phyloP scores from a whole-genome alignment of 2,329 filamentous ascomycete species.

The Colletotrichum caudatum region DNA sequence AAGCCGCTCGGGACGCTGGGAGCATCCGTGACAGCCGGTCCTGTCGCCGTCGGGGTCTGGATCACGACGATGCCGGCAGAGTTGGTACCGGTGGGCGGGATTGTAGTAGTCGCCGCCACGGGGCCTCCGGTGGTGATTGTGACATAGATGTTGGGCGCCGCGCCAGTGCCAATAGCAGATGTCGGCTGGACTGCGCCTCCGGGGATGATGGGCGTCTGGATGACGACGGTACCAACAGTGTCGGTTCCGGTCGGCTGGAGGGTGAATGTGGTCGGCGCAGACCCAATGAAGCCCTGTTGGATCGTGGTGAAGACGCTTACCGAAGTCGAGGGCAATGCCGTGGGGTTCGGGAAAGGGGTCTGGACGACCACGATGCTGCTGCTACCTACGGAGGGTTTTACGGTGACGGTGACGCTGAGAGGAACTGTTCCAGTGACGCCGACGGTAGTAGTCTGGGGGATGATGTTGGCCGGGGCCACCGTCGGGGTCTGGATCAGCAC shows the following conservation, averaged over 20 bases:
- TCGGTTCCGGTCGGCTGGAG: constrained; percentile 21
- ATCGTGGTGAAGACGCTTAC: constrained; percentile 27
- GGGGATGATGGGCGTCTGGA: constrained; percentile 36
- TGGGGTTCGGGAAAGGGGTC: constrained; percentile 22
- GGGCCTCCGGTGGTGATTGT: constrained; percentile 30
- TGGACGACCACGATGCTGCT: constrained; percentile 37
- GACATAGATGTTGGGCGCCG: constrained; percentile 15
- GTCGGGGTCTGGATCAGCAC: constrained; percentile 37
- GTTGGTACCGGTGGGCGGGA: constrained; percentile 15
- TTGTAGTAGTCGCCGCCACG: constrained; percentile 23
- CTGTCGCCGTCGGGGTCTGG: constrained; percentile 28
- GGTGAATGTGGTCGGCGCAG: constrained; percentile 21
- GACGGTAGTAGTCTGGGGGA: constrained; percentile 22
- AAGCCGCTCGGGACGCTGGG: constrained; percentile 17
- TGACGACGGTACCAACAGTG: constrained; percentile 28
- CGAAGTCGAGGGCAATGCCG: neutral
- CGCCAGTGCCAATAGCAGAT: neutral
- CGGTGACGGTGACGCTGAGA: constrained; percentile 26
- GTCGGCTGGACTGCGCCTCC: neutral
- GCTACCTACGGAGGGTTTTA: constrained; percentile 31
- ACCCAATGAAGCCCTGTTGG: constrained; percentile 28
- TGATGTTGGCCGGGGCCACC: constrained; percentile 8
- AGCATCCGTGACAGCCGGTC: neutral
- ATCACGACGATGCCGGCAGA: constrained; percentile 25
- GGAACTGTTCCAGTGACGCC: constrained; percentile 29